A percentile compares a stretch with the other conserved stretches of the same genome.
These are phyloP conservation scores for Fistulifera solaris DNA, from an alignment of 108 stramenopile genomes.

Conservation along the genomic window DNA sequence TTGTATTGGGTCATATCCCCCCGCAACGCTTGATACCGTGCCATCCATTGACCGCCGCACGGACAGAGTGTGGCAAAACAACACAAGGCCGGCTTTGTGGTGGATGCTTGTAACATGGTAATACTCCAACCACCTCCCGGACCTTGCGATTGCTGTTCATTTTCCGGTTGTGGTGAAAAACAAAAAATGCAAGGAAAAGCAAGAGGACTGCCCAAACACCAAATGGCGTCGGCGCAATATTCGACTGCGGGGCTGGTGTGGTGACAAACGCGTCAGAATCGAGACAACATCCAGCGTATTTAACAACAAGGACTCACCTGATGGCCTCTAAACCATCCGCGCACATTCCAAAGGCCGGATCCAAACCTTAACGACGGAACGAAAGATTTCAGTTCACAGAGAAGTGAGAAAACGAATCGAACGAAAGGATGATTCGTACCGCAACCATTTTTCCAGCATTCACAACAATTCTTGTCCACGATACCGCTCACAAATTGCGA, in stretches of 20 bases:
- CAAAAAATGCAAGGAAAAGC: constrained; percentile 60
- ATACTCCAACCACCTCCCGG: constrained; percentile 42
- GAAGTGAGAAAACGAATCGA: background rate
- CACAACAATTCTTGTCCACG: constrained; percentile 18
- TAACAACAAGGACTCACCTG: no score
- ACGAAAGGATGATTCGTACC: constrained; percentile 3
- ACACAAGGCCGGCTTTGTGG: constrained; percentile 22
- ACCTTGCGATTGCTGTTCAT: constrained; percentile 22
- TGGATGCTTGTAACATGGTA: constrained; percentile 35
- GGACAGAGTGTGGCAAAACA: constrained; percentile 29
- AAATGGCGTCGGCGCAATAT: constrained; percentile 38
- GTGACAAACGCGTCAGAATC: constrained; percentile 10
- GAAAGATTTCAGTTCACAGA: background rate
- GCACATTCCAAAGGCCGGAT: constrained; percentile 19
- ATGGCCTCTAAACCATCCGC: constrained; percentile 37
- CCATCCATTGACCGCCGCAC: constrained; percentile 40
- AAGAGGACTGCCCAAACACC: constrained; percentile 47
- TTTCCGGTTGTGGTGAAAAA: constrained; percentile 37
- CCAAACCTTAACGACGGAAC: constrained; percentile 2
- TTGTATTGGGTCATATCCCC: constrained; percentile 61
- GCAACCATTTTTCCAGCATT: constrained; percentile 42
- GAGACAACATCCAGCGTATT: no score
- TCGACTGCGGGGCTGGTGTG: constrained; percentile 24
- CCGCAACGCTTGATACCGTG: constrained; percentile 28
- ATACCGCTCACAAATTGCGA: no score